Evolutionary conservation across 1,284 basidiomycete genomes (phyloP).

Genomic region (Malassezia globosa): DNA sequence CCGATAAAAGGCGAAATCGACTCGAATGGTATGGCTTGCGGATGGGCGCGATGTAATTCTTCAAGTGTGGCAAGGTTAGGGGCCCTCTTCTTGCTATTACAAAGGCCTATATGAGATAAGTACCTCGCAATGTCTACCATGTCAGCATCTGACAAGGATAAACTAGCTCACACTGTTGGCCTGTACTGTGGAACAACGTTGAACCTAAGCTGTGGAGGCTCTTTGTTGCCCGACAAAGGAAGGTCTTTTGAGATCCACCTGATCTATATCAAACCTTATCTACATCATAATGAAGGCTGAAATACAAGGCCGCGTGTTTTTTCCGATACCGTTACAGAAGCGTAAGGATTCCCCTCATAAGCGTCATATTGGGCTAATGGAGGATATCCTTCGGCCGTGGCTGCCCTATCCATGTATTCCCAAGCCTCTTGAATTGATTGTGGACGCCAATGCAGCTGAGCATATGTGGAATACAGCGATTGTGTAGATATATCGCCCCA

Average conservation of each 20-base stretch:
- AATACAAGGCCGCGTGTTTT: neutral
- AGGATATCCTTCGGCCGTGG: slow-evolving; percentile 8
- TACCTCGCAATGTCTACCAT: too few relatives aligned
- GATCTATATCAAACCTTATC: too few relatives aligned
- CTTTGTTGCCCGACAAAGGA: too few relatives aligned
- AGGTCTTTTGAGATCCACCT: too few relatives aligned
- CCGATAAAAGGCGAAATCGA: neutral
- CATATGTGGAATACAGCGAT: slow-evolving; percentile 34
- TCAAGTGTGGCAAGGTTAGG: neutral
- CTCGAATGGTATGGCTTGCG: neutral
- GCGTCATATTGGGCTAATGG: slow-evolving; percentile 7
- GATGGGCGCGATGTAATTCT: neutral
- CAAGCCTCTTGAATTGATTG: neutral
- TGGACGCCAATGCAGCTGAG: slow-evolving; percentile 24
- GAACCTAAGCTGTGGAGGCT: too few relatives aligned
- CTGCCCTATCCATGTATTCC: slow-evolving; percentile 5
- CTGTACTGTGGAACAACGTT: too few relatives aligned
- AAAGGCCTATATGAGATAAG: too few relatives aligned
- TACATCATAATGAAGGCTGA: too few relatives aligned
- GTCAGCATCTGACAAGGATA: too few relatives aligned
- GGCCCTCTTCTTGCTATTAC: too few relatives aligned
- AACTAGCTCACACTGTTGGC: too few relatives aligned
- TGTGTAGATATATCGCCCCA: slow-evolving; percentile 41
- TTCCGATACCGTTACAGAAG: neutral
- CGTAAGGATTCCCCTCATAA: slow-evolving; percentile 10